These are phyloP conservation scores for Sapria himalayana DNA, from an alignment of 345 rosid genomes.

Conservation along the genomic window DNA sequence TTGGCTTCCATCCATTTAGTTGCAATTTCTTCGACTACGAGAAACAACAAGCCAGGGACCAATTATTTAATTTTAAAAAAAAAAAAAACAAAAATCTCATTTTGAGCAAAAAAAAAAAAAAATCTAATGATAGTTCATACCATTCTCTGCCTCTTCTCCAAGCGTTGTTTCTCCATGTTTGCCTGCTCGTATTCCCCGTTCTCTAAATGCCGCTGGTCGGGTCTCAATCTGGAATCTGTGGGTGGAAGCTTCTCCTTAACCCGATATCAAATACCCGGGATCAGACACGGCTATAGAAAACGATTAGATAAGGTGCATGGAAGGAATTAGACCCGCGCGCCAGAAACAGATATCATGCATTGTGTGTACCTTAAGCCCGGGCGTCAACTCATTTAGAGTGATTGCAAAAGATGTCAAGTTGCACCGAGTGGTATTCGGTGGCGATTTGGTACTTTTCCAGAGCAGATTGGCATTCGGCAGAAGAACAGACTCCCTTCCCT, in stretches of 20 bases:
- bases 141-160: conserved; percentile 91
- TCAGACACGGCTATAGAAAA: conserved; percentile 28
- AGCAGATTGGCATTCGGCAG: conserved; percentile 42
- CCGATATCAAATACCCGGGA: conserved; percentile 45
- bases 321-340: conserved; percentile 12
- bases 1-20: conserved; percentile 81
- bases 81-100: too few relatives aligned
- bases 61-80: too few relatives aligned
- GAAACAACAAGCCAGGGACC: conserved; percentile 1
- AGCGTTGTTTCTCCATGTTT: conserved; percentile 70
- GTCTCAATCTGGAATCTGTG: conserved; percentile 89
- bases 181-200: conserved; percentile 96
- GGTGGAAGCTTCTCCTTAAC: conserved; percentile 94
- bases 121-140: too few relatives aligned
- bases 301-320: conserved; percentile 24
- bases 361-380: conserved; percentile 72
- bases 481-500: conserved; percentile 28
- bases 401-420: conserved; percentile 86
- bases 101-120: too few relatives aligned
- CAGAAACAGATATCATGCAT: conserved; percentile 13
- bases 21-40: conserved; percentile 67
- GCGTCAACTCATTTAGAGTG: conserved; percentile 71
- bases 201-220: conserved; percentile 91
- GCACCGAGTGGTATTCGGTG: conserved; percentile 66
- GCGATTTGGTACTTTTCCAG: conserved; percentile 68